Evolutionary conservation across 2,329 filamentous ascomycete genomes (phyloP).

Genomic region (Colletotrichum acutatum): DNA sequence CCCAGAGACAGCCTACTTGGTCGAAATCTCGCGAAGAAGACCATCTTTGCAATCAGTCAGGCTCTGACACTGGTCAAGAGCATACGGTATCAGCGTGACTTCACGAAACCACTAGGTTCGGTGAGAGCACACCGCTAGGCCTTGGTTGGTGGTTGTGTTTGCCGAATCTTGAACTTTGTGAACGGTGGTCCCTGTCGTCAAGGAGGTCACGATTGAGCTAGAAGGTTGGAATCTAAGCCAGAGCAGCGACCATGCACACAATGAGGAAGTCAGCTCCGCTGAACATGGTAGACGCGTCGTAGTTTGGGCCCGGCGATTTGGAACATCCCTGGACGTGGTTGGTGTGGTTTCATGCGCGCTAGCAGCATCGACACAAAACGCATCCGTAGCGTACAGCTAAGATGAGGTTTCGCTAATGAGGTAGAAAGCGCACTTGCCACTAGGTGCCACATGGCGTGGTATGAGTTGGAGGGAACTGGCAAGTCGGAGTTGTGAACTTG

Average conservation of each 20-base stretch:
- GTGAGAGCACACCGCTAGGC: not conserved
- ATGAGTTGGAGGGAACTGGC: not conserved
- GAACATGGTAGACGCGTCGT: not conserved
- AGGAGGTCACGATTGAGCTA: constrained; percentile 10
- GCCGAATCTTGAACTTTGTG: not conserved
- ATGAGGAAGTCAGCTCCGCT: constrained; percentile 7
- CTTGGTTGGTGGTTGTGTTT: not conserved
- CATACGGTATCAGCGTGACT: not conserved
- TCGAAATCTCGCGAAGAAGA: not conserved
- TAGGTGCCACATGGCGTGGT: not conserved
- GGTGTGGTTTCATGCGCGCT: not conserved
- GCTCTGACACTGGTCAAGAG: not conserved
- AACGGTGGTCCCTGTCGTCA: not conserved
- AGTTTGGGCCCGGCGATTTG: constrained; percentile 14
- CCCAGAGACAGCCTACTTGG: not conserved
- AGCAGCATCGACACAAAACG: not conserved
- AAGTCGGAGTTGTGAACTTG: not conserved
- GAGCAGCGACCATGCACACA: constrained; percentile 5
- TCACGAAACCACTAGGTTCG: not conserved
- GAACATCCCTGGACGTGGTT: constrained; percentile 9
- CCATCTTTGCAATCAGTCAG: not conserved
- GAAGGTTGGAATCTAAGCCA: not conserved
- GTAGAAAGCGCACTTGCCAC: not conserved
- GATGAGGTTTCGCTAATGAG: not conserved
- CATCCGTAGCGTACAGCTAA: not conserved